Evolutionary conservation across 305 asterid species (phyloP), one percentile per base, ranked within the genome.

Genomic region (Stenogyne calaminthoides): DNA sequence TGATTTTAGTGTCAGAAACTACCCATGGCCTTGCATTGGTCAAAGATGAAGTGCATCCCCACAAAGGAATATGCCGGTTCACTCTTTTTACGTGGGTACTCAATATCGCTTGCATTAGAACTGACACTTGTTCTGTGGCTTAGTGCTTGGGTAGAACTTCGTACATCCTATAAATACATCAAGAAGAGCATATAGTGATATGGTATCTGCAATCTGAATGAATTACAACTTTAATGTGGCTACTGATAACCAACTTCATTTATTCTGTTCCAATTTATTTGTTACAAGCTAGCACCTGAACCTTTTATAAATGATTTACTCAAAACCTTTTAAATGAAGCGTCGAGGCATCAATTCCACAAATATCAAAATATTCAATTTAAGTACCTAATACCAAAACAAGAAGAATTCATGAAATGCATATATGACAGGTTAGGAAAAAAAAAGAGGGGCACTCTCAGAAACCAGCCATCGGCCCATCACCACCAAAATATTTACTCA

Each of bases 21-120:
- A 94, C 96, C 98, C 99, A 92, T 88, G 84, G 99, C 93, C 86
- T 88, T 90, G 98, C 98, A 88, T 67, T 89, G 93, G 82, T 95
- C 96, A 79, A 95, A 95, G 55, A 95, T 90, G 87, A 96, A 90
- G 85, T 95, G 99, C 99, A 92, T 95, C 80, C 99, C 99, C 2
- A 95, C 92, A 85, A 92, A 95, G 16, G 99, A 95, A 85, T 90
- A 95, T 68, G 96, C 97, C 76, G 92, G 93, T 90, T 95, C 99
- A 56, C 72, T 72, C 88, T 83, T 90, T 80, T 79, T 90, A 67
- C 79, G 95, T 25, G 90, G 90, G 75, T 78, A 80, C 61, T 88
- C 97, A 20, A 71, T 36, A 64, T 88, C 96, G 71, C 96, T 90
- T 64, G 88, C 76, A 83, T 76, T 86, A 56, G 98, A 90, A 76